Conservation (phyloP, 2,329 filamentous ascomycete species). For the Penicillium frequentans region DNA sequence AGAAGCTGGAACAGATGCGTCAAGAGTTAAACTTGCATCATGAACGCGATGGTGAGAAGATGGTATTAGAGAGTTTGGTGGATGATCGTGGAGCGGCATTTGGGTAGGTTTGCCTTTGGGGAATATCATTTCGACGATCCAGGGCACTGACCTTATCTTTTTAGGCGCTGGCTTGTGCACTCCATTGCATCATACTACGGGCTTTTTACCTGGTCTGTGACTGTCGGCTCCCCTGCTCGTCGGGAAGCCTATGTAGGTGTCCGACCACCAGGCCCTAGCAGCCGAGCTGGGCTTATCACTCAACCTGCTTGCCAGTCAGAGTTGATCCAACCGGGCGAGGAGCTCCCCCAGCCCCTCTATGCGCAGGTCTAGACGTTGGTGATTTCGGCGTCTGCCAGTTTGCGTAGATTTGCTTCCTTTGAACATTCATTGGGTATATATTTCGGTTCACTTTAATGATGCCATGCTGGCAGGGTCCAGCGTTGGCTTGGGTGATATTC, state of each 20-base stretch:
- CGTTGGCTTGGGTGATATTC: neutral
- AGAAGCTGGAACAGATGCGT: conserved; percentile 51
- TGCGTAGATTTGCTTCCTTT: neutral
- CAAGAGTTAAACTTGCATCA: conserved; percentile 27
- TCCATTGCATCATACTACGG: conserved; percentile 92
- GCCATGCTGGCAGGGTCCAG: neutral
- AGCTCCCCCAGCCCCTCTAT: conserved; percentile 41
- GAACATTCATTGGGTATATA: neutral
- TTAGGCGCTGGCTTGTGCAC: conserved; percentile 86
- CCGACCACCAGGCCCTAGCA: conserved; percentile 34
- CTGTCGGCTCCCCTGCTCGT: conserved; percentile 66
- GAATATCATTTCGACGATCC: conserved; percentile 1
- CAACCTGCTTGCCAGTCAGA: conserved; percentile 29
- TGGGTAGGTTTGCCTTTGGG: conserved; percentile 59
- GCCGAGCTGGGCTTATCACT: conserved; percentile 26
- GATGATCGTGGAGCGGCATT: conserved; percentile 77
- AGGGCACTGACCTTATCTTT: conserved; percentile 13
- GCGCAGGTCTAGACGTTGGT: conserved; percentile 30
- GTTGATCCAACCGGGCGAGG: conserved; percentile 34
- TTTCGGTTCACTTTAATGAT: conserved; percentile 1
- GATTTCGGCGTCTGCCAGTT: neutral
- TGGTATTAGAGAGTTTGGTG: conserved; percentile 78
- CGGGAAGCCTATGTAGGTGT: conserved; percentile 83
- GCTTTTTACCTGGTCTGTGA: conserved; percentile 77
- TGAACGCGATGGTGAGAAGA: conserved; percentile 59